Conservation (phyloP, 805 yeast genomes). For the Saccharomycopsis sp. region DNA sequence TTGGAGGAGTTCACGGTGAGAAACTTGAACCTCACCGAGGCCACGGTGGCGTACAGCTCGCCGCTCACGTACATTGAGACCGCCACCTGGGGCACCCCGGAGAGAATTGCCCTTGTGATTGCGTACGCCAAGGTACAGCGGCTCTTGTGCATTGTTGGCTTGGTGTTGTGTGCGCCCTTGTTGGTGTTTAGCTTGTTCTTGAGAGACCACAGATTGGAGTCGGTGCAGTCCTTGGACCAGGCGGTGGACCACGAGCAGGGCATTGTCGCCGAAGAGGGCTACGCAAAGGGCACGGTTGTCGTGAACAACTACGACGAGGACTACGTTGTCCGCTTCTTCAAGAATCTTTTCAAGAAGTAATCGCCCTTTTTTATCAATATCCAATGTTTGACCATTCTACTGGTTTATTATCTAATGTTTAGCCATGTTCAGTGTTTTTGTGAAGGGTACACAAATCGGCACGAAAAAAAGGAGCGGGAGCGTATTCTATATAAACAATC, state of each 20-base stretch:
- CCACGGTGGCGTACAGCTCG: constrained; percentile 36
- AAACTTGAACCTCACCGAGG: constrained; percentile 25
- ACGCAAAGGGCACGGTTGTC: background rate
- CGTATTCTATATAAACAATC: no score
- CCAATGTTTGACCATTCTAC: no score
- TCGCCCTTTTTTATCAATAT: no score
- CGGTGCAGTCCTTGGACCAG: background rate
- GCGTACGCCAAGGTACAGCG: constrained; percentile 51
- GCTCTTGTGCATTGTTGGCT: constrained; percentile 45
- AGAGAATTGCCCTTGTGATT: constrained; percentile 42
- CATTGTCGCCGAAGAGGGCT: no score
- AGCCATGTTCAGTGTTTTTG: no score
- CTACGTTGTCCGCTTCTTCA: background rate
- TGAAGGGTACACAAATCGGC: no score
- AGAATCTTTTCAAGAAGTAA: no score
- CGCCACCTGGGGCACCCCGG: constrained; percentile 52
- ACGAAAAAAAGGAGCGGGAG: no score
- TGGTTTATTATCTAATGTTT: no score
- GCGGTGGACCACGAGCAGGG: no score
- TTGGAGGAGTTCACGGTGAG: constrained; percentile 23
- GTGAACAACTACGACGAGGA: constrained; percentile 1
- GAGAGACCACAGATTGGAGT: constrained; percentile 40
- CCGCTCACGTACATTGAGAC: constrained; percentile 41
- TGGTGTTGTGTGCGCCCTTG: constrained; percentile 46
- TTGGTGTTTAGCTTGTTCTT: constrained; percentile 38